Base-by-base conservation (phyloP, 73 alveolate genomes). In the Paramecium tetraurelia region DNA sequence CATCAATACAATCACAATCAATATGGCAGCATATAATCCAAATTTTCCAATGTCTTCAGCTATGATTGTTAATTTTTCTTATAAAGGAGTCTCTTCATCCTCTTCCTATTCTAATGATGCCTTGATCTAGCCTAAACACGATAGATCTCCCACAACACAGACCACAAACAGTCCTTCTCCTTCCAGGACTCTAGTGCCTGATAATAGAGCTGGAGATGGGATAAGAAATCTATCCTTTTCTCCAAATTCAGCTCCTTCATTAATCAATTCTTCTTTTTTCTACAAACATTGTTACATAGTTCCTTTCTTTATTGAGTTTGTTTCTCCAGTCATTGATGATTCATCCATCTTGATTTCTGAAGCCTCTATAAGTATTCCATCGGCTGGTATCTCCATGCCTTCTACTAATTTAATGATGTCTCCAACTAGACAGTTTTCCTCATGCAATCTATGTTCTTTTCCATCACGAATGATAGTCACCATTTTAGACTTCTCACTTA, bases 31-130 rank as follows among this genome's bases (percentile, higher is more conserved):
- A 50, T 93, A 92, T 95, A 97, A 90, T 1, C 99, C 99, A 41
- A 97, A 93, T 85, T 93, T 94, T 16, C 99, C 99, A 22, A 98
- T 94, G 76, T 96, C 97, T 71, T 96, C 96, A 7, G 99, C 99
- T 33, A 98, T 98, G 22, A 94, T 96, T 59, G 97, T 98, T 46
- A 98, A 93, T 94, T 97, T 98, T 87, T 95, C 94, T 93, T 97
- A 96, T 12, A 98, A 95, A 6, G 99, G 99, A 11, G 99, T 95
- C 89, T 71, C 90, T 58, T 89, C 89, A 33, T 89, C 69, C 22
- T 89, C 94, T 12, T 89, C 84, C n/a, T 77, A 70, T 71, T 83
- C 84, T 70, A 89, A 44, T 11, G 84, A 71, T 2, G 94, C 94
- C 31, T 58, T 59, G 7, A 89, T 89, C 44, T 89, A 58, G 0